Percentiles rank a stretch among this genome's conserved stretches.
Evolutionary conservation across 2,329 filamentous ascomycete species (phyloP).

Genomic region (Stromatinia cepivora): DNA sequence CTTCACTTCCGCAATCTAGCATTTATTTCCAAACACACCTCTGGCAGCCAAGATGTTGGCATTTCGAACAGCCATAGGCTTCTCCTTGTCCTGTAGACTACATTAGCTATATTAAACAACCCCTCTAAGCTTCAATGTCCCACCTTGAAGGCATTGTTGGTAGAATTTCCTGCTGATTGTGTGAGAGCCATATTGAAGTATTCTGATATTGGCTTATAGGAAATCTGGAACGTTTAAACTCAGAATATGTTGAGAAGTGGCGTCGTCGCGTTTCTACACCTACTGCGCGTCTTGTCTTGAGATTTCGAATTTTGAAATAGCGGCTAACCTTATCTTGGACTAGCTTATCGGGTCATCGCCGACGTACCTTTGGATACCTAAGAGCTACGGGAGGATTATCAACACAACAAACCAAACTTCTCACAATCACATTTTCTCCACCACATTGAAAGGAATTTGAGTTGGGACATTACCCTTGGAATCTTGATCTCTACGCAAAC

Average conservation of each 20-base stretch:
- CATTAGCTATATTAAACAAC: constrained; percentile 34
- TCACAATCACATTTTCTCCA: constrained; percentile 9
- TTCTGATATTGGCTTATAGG: constrained; percentile 25
- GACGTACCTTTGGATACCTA: constrained; percentile 26
- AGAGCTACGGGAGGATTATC: constrained; percentile 25
- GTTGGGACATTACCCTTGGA: not conserved
- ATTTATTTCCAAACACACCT: constrained; percentile 56
- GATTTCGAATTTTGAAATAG: constrained; percentile 22
- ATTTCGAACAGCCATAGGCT: constrained; percentile 94
- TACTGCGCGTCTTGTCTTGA: constrained; percentile 21
- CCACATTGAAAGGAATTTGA: not conserved
- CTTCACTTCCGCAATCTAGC: constrained; percentile 26
- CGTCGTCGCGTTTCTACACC: constrained; percentile 26
- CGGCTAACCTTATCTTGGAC: constrained; percentile 23
- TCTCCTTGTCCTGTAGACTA: constrained; percentile 73
- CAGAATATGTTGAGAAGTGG: constrained; percentile 21
- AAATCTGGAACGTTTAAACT: constrained; percentile 18
- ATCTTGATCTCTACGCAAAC: not conserved
- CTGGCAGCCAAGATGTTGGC: constrained; percentile 96
- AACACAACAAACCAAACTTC: constrained; percentile 22
- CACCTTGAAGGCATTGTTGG: constrained; percentile 64
- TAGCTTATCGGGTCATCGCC: constrained; percentile 23
- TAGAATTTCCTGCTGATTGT: constrained; percentile 45
- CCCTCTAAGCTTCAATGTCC: constrained; percentile 33
- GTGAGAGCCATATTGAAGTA: constrained; percentile 49